Conservation (phyloP, 2,329 filamentous ascomycete genomes). For the Thielaviopsis cerberus region DNA sequence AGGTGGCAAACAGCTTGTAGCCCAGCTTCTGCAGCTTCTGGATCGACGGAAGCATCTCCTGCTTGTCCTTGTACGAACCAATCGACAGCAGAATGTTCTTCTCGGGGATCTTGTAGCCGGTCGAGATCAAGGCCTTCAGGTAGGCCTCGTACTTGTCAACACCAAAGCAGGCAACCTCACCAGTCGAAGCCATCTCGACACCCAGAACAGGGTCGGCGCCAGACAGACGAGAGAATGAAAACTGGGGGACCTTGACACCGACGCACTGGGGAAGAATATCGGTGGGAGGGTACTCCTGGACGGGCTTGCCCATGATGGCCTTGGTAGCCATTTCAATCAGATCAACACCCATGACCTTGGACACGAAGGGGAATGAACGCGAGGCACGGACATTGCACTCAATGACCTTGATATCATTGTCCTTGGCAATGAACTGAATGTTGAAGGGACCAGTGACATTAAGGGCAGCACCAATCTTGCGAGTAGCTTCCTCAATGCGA, state of each 20-base stretch:
- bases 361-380: slow-evolving; percentile 92
- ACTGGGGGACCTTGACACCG: slow-evolving; percentile 94
- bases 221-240: slow-evolving; percentile 93
- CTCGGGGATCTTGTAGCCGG: slow-evolving; percentile 89
- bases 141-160: slow-evolving; percentile 94
- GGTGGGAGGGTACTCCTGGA: slow-evolving; percentile 63
- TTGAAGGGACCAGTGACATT: slow-evolving; percentile 96
- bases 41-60: slow-evolving; percentile 88
- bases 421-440: slow-evolving; percentile 98
- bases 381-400: slow-evolving; percentile 97
- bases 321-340: slow-evolving; percentile 97
- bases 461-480: slow-evolving; percentile 82
- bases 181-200: slow-evolving; percentile 98
- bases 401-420: slow-evolving; percentile 99
- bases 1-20: slow-evolving; percentile 89
- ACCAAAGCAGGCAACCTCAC: slow-evolving; percentile 93
- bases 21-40: slow-evolving; percentile 76
- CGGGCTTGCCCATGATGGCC: slow-evolving; percentile 73
- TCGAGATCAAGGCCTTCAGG: slow-evolving; percentile 85
- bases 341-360: slow-evolving; percentile 95
- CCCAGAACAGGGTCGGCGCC: slow-evolving; percentile 90
- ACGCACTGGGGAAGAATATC: slow-evolving; percentile 66
- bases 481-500: slow-evolving; percentile 83
- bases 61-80: slow-evolving; percentile 93
- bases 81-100: slow-evolving; percentile 91